Conservation (phyloP, 2,329 filamentous ascomycete genomes). For the Aspergillus eucalypticola region DNA sequence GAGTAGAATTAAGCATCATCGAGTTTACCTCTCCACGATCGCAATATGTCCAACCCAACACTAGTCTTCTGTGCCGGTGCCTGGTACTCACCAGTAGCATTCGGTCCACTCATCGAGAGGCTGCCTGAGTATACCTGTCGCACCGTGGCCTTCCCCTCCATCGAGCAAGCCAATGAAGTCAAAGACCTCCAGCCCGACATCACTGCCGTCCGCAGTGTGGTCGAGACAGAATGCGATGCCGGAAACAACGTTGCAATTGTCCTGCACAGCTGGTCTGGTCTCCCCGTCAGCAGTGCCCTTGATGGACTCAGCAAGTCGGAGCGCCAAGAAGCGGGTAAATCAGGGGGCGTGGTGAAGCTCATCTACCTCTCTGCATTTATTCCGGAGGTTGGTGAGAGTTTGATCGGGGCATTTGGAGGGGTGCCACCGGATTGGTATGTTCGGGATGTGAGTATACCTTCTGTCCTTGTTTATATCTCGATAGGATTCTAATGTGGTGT, state of each 20-base stretch:
- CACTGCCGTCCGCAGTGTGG: slow-evolving; percentile 31
- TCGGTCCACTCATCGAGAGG: slow-evolving; percentile 26
- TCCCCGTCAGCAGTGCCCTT: slow-evolving; percentile 39
- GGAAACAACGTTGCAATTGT: slow-evolving; percentile 35
- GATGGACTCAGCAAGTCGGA: slow-evolving; percentile 34
- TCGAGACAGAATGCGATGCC: slow-evolving; percentile 30
- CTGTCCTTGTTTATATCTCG: background rate
- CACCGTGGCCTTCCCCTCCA: slow-evolving; percentile 30
- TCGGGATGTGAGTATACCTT: slow-evolving; percentile 27
- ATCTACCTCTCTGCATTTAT: slow-evolving; percentile 39
- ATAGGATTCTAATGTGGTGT: background rate
- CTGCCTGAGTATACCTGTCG: slow-evolving; percentile 26
- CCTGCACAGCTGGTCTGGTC: slow-evolving; percentile 39
- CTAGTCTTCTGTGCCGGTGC: slow-evolving; percentile 35
- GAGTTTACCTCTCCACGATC: too few species aligned
- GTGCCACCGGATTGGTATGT: slow-evolving; percentile 31
- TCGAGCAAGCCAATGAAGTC: slow-evolving; percentile 26
- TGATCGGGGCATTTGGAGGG: slow-evolving; percentile 33
- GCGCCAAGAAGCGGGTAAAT: slow-evolving; percentile 26
- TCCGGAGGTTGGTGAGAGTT: slow-evolving; percentile 32
- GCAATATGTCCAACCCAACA: slow-evolving; percentile 23
- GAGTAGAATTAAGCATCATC: too few species aligned
- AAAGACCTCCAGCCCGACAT: slow-evolving; percentile 32
- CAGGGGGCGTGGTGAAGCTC: slow-evolving; percentile 37
- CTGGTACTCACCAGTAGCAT: slow-evolving; percentile 35